Percentiles rank a stretch among this genome's conserved stretches.
Conservation (phyloP, 768 basidiomycete species). For the Pholiota microspora region DNA sequence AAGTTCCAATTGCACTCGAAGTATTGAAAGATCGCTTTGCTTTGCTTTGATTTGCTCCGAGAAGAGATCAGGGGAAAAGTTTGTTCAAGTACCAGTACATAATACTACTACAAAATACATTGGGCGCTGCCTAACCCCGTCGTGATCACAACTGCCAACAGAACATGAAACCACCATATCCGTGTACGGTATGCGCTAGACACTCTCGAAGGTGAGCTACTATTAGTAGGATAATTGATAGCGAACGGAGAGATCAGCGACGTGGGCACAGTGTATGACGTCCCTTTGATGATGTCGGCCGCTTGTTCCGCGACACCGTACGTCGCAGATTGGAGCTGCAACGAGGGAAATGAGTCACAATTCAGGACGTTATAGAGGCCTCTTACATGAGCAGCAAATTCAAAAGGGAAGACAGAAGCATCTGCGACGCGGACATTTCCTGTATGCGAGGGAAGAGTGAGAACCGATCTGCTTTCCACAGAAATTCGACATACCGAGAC, state of each 20-base stretch:
- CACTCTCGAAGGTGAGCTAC: background rate
- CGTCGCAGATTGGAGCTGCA: constrained; percentile 25
- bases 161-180: background rate
- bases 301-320: constrained; percentile 30
- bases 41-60: too few relatives aligned
- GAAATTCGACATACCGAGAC: constrained; percentile 20
- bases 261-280: constrained; percentile 17
- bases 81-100: too few relatives aligned
- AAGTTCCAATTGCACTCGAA: too few relatives aligned
- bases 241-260: background rate
- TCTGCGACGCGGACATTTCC: constrained; percentile 60
- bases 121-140: too few relatives aligned
- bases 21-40: too few relatives aligned
- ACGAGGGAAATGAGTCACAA: background rate
- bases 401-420: constrained; percentile 52
- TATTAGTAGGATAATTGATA: background rate
- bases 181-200: background rate
- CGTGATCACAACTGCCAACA: background rate
- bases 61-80: too few relatives aligned
- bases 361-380: background rate
- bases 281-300: constrained; percentile 18
- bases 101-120: too few relatives aligned
- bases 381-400: constrained; percentile 31
- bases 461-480: background rate
- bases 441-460: constrained; percentile 2